Conservation (phyloP, 306 rosid species). For the Dicorynia guianensis region DNA sequence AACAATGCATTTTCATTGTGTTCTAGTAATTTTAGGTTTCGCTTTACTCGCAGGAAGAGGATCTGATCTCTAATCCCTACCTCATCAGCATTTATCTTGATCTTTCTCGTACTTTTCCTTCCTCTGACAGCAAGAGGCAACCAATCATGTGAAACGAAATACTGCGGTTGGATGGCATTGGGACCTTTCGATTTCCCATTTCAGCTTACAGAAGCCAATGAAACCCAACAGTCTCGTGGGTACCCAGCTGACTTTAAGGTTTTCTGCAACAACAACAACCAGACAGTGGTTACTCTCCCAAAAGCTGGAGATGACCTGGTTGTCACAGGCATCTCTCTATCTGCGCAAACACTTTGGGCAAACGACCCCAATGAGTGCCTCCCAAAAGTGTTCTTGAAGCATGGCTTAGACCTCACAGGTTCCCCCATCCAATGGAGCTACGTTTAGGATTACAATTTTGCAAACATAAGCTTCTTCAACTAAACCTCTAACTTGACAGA, state of each 20-base stretch:
- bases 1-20: no score
- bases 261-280: constrained; percentile 4
- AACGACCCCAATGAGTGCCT: constrained; percentile 39
- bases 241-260: constrained; percentile 30
- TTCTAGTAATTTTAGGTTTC: neutral
- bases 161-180: neutral
- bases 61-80: constrained; percentile 24
- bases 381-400: constrained; percentile 24
- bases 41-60: neutral
- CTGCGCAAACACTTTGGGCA: constrained; percentile 7
- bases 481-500: neutral
- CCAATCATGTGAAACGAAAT: constrained; percentile 17
- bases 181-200: constrained; percentile 48
- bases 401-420: neutral
- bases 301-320: neutral
- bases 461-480: neutral
- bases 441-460: neutral
- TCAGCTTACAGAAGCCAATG: neutral
- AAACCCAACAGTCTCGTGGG: neutral
- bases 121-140: constrained; percentile 24
- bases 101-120: neutral
- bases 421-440: neutral
- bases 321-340: constrained; percentile 4
- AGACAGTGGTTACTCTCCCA: constrained; percentile 15
- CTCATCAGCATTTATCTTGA: neutral